phyloP scores from a whole-genome alignment of 306 rosid genomes.

The Trichosanthes cucumerina region DNA sequence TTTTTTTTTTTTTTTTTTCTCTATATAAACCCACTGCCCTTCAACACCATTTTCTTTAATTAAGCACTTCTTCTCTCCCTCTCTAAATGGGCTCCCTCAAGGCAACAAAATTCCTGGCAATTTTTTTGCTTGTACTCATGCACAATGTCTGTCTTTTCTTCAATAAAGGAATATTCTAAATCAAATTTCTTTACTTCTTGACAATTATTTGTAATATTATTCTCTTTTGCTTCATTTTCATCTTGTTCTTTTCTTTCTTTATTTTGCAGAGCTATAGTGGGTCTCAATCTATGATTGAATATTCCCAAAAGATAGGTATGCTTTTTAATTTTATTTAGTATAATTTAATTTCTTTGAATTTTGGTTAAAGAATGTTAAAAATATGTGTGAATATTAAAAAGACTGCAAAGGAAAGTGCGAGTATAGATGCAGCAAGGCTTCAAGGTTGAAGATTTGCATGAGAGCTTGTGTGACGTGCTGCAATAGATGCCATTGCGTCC shows the following conservation, averaged over 20 bases:
- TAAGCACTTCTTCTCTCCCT: background rate
- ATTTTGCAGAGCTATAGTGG: background rate
- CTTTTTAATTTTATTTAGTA: background rate
- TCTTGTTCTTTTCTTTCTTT: background rate
- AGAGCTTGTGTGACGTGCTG: conserved; percentile 31
- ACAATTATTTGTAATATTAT: background rate
- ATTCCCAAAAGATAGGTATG: conserved; percentile 7
- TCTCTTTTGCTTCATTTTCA: background rate
- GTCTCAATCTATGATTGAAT: background rate
- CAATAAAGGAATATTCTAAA: background rate
- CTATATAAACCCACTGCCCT: background rate
- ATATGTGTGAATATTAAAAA: background rate
- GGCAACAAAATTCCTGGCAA: background rate
- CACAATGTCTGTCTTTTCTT: background rate
- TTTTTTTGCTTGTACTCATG: background rate
- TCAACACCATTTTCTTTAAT: background rate
- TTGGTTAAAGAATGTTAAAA: background rate
- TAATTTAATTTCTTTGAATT: background rate
- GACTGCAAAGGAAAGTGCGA: background rate
- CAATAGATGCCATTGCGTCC: conserved; percentile 48
- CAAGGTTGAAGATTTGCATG: background rate
- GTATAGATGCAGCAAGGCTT: background rate
- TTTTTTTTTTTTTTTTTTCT: too few relatives aligned
- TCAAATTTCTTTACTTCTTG: background rate
- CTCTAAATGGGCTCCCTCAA: background rate